Conservation (phyloP, 176 grass and related monocot species). For the Echinochloa phyllopogon region DNA sequence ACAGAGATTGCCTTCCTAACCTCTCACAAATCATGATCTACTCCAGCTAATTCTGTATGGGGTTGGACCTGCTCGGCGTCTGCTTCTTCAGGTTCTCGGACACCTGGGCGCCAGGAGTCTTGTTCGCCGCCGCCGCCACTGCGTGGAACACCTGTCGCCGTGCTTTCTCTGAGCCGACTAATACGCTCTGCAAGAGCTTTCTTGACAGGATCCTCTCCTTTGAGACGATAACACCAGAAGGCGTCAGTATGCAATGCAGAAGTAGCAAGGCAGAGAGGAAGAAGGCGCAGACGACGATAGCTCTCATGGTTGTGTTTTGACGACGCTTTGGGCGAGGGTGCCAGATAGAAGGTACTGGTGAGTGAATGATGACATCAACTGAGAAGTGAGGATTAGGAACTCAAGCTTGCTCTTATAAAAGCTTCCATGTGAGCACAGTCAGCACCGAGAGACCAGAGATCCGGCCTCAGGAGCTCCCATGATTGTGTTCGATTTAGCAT, state of each 20-base stretch:
- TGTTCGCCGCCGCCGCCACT: not conserved
- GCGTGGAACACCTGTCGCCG: conserved; percentile 10
- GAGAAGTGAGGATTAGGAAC: not conserved
- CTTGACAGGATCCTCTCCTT: conserved; percentile 26
- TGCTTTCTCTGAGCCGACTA: conserved; percentile 11
- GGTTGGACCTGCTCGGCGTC: conserved; percentile 56
- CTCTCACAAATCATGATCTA: not conserved
- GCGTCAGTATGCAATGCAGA: conserved; percentile 34
- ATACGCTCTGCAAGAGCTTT: conserved; percentile 34
- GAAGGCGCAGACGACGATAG: not conserved
- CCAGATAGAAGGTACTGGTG: not conserved
- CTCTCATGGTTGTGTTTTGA: conserved; percentile 38
- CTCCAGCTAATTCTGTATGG: conserved; percentile 51
- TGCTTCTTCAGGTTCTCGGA: conserved; percentile 45
- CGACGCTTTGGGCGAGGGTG: not conserved
- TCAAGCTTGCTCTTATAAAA: conserved; percentile 9
- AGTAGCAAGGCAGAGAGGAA: conserved; percentile 43
- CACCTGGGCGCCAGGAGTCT: not conserved
- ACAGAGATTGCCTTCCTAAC: not conserved
- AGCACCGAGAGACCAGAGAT: conserved; percentile 23
- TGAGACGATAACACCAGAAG: not conserved
- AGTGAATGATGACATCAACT: not conserved
- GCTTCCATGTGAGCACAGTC: conserved; percentile 40
- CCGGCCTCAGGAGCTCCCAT: not conserved
- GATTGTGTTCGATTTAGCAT: conserved; percentile 18